Conservation (phyloP, 2,329 filamentous ascomycete species). For the Fusarium zealandicum region DNA sequence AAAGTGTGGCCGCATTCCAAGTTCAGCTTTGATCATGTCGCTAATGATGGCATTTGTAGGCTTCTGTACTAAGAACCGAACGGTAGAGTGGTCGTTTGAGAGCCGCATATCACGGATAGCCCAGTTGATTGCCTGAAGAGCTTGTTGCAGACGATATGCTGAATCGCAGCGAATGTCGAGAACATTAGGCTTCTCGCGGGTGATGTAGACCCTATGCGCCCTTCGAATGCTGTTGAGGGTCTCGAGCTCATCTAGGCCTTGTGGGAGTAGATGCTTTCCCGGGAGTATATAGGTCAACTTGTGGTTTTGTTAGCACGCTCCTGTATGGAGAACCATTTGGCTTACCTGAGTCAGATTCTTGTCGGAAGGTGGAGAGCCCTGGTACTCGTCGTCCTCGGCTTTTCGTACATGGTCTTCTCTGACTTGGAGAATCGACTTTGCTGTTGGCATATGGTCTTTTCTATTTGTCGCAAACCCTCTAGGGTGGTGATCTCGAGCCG, state of each 20-base stretch:
- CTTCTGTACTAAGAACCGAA: conserved; percentile 42
- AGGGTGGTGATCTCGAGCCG: neutral
- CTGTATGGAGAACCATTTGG: neutral
- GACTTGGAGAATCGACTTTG: conserved; percentile 35
- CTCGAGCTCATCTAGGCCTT: conserved; percentile 32
- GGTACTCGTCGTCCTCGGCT: conserved; percentile 32
- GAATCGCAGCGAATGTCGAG: conserved; percentile 40
- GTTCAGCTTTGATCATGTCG: conserved; percentile 32
- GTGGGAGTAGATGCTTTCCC: conserved; percentile 39
- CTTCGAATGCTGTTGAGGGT: conserved; percentile 42
- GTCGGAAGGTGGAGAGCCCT: conserved; percentile 36
- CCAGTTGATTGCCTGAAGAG: conserved; percentile 43
- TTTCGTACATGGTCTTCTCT: conserved; percentile 24
- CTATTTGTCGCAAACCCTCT: conserved; percentile 3
- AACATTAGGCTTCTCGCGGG: conserved; percentile 29
- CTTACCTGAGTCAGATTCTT: conserved; percentile 39
- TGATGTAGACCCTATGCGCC: conserved; percentile 45
- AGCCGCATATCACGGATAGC: conserved; percentile 45
- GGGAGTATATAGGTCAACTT: conserved; percentile 42
- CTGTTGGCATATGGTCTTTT: conserved; percentile 20
- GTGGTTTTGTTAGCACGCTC: neutral
- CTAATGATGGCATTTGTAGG: conserved; percentile 22
- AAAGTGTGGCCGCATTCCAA: conserved; percentile 38
- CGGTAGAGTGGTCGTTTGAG: conserved; percentile 34
- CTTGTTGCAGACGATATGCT: conserved; percentile 39